These are phyloP conservation scores for Suillus spraguei DNA, from an alignment of 768 basidiomycete genomes.

Conservation along the genomic window DNA sequence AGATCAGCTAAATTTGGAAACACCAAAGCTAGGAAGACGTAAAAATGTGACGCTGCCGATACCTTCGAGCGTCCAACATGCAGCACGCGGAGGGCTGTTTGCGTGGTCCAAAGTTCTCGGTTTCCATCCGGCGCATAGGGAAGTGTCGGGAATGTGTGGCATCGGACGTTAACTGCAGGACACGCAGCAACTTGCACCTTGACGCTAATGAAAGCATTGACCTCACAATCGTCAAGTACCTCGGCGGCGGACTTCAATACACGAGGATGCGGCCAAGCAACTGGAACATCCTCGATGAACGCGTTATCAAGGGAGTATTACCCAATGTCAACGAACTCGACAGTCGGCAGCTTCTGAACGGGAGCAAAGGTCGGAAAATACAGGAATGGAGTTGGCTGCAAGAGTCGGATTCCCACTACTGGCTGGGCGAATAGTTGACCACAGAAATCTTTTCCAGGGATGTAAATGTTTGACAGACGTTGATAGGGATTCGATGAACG, in stretches of 20 bases:
- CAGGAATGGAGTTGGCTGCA: neutral
- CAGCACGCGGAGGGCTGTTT: neutral
- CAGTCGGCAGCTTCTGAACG: neutral
- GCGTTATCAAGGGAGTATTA: neutral
- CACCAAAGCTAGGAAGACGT: too few species aligned
- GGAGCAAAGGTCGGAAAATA: conserved; percentile 6
- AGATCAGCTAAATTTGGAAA: too few species aligned
- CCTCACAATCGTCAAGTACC: too few species aligned
- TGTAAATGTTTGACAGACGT: neutral
- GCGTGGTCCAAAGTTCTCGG: neutral
- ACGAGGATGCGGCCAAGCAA: neutral
- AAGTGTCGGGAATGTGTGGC: neutral
- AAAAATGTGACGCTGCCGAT: too few species aligned
- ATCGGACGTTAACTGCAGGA: neutral
- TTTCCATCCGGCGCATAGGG: neutral
- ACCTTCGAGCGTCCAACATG: neutral
- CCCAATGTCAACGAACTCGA: neutral
- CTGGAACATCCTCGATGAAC: neutral
- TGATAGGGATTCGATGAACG: neutral
- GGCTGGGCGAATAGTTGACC: neutral
- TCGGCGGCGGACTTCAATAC: neutral
- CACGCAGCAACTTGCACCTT: neutral
- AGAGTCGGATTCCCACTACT: neutral
- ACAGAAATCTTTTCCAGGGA: neutral
- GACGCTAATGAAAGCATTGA: conserved; percentile 3